Conservation (phyloP, 139 green algal genomes). For the Chlamydomonas schloesseri region DNA sequence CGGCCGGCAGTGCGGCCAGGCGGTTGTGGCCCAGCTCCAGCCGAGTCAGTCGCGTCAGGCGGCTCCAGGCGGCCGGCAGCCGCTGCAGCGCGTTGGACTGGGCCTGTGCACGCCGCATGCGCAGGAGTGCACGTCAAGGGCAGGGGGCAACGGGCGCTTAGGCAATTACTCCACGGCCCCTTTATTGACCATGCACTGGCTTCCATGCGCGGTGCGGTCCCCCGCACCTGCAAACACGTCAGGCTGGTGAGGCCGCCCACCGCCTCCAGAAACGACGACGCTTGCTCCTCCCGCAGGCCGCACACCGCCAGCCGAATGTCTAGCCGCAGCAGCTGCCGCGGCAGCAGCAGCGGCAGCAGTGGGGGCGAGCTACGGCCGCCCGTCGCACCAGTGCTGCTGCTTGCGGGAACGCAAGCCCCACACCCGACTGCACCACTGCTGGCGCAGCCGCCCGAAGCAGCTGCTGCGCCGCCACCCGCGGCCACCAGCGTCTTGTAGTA, state of each 20-base stretch:
- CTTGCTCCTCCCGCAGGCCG: background rate
- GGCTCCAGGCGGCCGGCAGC: background rate
- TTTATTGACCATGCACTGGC: no score
- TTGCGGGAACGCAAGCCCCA: no score
- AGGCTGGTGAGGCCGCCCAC: background rate
- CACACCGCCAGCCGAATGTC: background rate
- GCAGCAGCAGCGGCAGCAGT: background rate
- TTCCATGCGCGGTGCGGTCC: no score
- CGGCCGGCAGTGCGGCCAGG: background rate
- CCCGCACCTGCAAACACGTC: background rate
- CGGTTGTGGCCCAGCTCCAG: slow-evolving; percentile 19
- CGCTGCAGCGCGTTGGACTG: slow-evolving; percentile 1
- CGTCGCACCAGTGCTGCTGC: no score
- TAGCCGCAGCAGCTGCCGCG: background rate
- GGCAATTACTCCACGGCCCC: no score
- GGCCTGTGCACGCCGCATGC: background rate
- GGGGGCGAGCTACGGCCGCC: background rate
- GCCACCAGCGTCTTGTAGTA: background rate
- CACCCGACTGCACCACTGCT: no score
- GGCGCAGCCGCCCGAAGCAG: no score
- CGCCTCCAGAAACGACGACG: background rate
- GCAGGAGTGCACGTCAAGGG: no score
- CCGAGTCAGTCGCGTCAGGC: background rate
- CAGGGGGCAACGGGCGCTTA: background rate
- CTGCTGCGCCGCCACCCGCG: no score